Evolutionary conservation across 768 basidiomycete genomes (phyloP), one percentile per base, ranked within the genome.

Genomic region (Cystobasidium onofrii): DNA sequence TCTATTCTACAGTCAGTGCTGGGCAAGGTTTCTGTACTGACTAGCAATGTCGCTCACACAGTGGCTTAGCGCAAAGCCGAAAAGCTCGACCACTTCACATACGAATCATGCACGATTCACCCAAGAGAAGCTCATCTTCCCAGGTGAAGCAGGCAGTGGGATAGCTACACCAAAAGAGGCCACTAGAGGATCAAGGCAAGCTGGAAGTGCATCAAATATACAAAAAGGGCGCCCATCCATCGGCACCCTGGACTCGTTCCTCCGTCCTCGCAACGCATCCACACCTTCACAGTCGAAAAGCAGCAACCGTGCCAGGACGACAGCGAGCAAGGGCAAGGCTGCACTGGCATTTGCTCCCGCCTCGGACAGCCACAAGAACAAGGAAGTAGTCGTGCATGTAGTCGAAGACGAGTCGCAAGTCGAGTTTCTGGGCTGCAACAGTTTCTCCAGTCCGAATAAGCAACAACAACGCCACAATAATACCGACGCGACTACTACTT

Each of bases 121-220:
- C 9, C 46, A 50, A 50, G 46, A 50, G 46, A 33, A 64, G 63
- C 63, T 64, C 43, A 43, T 64, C 33, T 64, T 39, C 31, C 31
- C 63, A 17, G 63, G 63, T 31, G 63, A 64, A 25, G 29, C 25
- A 17, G 63, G 63, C 27, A 64, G 34, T n/a, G 63, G 63, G 12
- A 64, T 64, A 18, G 63, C 63, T 1, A 64, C 63, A 31, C 41
- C 63, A 29, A 36, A 23, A 63, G 61, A 34, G 31, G 46, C 6
- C 63, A 34, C 25, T 27, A 6, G 34, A 12, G 33, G 33, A n/a
- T n/a, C 63, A 27, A 17, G 63, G 15, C 34, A 34, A 15, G 15
- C 63, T 15, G 23, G 34, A 34, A 27, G 34, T 17, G 13, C 63
- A 39, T 64, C 63, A 41, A 25, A 34, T 27, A 64, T 7, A 7